These are phyloP conservation scores for Suhomyces yuchorum DNA, from an alignment of 1,139 yeast genomes.

Conservation along the genomic window DNA sequence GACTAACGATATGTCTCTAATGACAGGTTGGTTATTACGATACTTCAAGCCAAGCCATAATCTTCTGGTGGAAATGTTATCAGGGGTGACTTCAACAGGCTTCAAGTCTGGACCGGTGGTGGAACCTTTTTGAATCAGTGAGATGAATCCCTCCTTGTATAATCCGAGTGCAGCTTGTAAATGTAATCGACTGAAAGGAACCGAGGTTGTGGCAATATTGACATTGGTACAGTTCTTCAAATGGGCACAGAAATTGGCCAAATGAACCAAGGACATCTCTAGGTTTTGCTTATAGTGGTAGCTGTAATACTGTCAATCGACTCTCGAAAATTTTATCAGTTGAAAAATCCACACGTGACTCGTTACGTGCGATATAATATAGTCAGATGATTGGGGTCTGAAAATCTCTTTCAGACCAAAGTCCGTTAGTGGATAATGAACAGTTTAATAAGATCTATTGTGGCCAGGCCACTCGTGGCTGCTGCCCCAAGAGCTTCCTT, in stretches of 20 bases:
- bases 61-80: constrained; percentile 81
- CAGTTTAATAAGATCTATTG: constrained; percentile 1
- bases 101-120: constrained; percentile 78
- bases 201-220: constrained; percentile 69
- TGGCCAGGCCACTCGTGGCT: not conserved
- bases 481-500: not conserved
- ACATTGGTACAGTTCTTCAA: constrained; percentile 85
- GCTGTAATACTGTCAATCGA: not conserved
- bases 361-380: not conserved
- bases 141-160: constrained; percentile 87
- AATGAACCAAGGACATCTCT: constrained; percentile 77
- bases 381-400: constrained; percentile 2
- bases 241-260: constrained; percentile 87
- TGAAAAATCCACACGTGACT: constrained; percentile 11
- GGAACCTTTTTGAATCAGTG: constrained; percentile 87
- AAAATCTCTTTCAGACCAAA: constrained; percentile 5
- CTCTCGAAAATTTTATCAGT: constrained; percentile 11
- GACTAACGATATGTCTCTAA: constrained; percentile 69
- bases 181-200: constrained; percentile 84
- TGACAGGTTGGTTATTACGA: constrained; percentile 76
- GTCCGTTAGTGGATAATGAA: constrained; percentile 1
- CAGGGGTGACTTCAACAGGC: constrained; percentile 82
- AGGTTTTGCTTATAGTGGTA: not conserved
- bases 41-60: constrained; percentile 93
- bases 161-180: constrained; percentile 81